Evolutionary conservation across 2,329 filamentous ascomycete genomes (phyloP).

Genomic region (Sporothrix brunneoviolacea): DNA sequence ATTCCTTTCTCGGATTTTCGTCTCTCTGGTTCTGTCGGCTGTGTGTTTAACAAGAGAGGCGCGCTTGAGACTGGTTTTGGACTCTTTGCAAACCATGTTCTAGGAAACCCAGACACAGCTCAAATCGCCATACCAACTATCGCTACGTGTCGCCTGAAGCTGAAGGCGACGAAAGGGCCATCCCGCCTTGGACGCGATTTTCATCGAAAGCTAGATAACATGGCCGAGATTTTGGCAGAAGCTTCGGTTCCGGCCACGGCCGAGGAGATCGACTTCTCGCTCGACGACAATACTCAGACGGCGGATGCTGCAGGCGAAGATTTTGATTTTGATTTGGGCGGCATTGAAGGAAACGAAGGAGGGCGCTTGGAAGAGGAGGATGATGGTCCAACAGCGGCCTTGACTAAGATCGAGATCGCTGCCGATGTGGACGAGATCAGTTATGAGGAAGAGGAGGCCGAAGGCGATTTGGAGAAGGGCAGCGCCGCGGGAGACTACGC

Average conservation of each 20-base stretch:
- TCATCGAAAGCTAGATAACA: slow-evolving; percentile 1
- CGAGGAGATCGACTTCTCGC: slow-evolving; percentile 20
- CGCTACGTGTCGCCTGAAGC: not conserved
- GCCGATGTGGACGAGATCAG: slow-evolving; percentile 17
- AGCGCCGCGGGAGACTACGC: not conserved
- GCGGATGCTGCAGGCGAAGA: slow-evolving; percentile 22
- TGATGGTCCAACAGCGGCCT: slow-evolving; percentile 9
- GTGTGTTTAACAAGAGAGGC: not conserved
- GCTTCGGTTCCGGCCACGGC: slow-evolving; percentile 7
- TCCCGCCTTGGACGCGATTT: not conserved
- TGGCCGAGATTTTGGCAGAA: slow-evolving; percentile 19
- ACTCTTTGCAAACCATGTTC: not conserved
- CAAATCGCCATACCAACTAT: not conserved
- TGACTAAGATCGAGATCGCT: slow-evolving; percentile 6
- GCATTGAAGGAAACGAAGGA: slow-evolving; percentile 16
- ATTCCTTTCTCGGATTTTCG: too few relatives aligned
- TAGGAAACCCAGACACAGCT: not conserved
- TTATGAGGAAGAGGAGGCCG: slow-evolving; percentile 16
- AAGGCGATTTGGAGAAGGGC: not conserved
- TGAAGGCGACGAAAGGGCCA: not conserved
- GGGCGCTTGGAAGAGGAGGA: slow-evolving; percentile 4
- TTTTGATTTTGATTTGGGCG: slow-evolving; percentile 27
- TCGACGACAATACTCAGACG: slow-evolving; percentile 17
- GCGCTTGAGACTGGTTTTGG: not conserved
- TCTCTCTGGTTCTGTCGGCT: too few relatives aligned